Conservation (phyloP, 2,329 filamentous ascomycete species). For the Talaromyces amestolkiae region DNA sequence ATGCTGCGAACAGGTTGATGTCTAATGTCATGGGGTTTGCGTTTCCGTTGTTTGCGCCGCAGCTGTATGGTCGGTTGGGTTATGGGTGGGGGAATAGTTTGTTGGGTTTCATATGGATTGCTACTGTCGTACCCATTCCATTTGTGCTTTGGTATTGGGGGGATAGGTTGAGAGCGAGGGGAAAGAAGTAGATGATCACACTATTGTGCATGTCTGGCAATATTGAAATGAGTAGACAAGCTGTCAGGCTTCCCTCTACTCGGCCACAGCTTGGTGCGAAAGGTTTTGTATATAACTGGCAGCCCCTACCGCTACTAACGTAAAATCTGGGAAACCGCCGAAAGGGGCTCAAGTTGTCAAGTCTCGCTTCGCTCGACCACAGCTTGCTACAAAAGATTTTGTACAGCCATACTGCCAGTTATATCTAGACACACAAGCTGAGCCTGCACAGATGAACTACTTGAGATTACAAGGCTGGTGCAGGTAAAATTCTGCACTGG, state of each 20-base stretch:
- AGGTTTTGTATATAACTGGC: no score
- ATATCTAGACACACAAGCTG: not conserved
- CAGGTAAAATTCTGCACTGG: not conserved
- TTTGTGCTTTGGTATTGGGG: conserved; percentile 37
- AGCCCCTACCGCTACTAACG: no score
- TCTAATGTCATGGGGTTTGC: conserved; percentile 57
- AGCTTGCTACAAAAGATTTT: no score
- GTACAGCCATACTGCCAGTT: no score
- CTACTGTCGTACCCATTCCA: conserved; percentile 41
- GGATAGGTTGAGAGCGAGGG: conserved; percentile 25
- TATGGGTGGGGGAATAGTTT: conserved; percentile 54
- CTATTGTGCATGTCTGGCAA: not conserved
- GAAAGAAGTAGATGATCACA: not conserved
- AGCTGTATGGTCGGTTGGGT: conserved; percentile 48
- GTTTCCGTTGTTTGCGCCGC: conserved; percentile 59
- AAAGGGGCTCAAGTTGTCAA: no score
- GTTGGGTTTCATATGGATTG: conserved; percentile 56
- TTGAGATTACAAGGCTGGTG: not conserved
- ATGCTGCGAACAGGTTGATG: conserved; percentile 56
- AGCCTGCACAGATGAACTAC: not conserved
- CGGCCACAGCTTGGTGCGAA: no score
- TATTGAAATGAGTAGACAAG: not conserved
- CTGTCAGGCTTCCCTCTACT: no score
- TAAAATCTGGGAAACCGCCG: no score
- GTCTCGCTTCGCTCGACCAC: no score